A percentile compares a stretch with the other conserved stretches of the same genome.
Conservation (phyloP, 2,329 filamentous ascomycete species). For the Fusarium praegraminearum region DNA sequence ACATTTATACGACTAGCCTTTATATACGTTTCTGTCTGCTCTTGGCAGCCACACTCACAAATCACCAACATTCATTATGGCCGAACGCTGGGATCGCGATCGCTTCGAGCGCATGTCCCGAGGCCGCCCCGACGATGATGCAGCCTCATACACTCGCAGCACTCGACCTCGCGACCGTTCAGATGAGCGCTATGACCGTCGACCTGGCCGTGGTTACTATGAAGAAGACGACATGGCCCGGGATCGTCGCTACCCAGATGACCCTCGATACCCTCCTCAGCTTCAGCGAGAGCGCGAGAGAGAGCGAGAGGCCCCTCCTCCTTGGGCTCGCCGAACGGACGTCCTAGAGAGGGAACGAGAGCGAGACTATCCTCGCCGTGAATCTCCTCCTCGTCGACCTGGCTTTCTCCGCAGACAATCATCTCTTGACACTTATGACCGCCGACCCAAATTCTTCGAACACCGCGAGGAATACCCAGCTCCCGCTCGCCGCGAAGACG, state of each 20-base stretch:
- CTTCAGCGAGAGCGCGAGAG: constrained; percentile 49
- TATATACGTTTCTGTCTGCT: constrained; percentile 26
- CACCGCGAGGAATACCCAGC: constrained; percentile 73
- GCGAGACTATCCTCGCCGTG: constrained; percentile 60
- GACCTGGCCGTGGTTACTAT: constrained; percentile 55
- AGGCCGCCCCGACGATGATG: constrained; percentile 68
- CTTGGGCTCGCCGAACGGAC: constrained; percentile 65
- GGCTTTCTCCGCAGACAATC: constrained; percentile 82
- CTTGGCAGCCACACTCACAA: constrained; percentile 18
- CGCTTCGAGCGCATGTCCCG: constrained; percentile 62
- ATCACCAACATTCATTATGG: constrained; percentile 42
- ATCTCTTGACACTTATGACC: constrained; percentile 90
- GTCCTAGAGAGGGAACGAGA: constrained; percentile 70
- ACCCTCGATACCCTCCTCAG: constrained; percentile 53
- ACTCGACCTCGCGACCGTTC: constrained; percentile 60
- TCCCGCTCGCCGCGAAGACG: constrained; percentile 63
- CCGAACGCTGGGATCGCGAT: constrained; percentile 66
- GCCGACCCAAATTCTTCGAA: constrained; percentile 64
- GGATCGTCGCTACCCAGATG: constrained; percentile 67
- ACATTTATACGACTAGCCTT: constrained; percentile 17
- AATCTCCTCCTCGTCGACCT: constrained; percentile 70
- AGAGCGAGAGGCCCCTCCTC: constrained; percentile 50
- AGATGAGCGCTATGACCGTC: constrained; percentile 61
- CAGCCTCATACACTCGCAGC: constrained; percentile 54
- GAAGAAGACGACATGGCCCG: constrained; percentile 62